Base-by-base conservation (phyloP, 441 rosid genomes). In the Pelargonium australe region DNA sequence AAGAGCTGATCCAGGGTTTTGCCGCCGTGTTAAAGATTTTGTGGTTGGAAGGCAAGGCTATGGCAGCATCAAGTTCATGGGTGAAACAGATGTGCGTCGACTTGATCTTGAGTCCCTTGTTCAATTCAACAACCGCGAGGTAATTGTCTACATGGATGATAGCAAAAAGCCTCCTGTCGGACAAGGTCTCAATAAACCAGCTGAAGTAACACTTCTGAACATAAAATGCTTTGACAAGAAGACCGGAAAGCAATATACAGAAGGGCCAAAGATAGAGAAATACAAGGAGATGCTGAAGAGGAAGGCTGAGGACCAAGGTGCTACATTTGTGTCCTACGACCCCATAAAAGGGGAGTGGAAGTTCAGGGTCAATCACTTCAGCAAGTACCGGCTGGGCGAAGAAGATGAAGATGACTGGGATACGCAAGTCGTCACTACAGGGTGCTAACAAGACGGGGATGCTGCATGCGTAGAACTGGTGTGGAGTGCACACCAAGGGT, bases 281-380 rank as follows among this genome's bases (percentile, higher is more conserved):
- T 95, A 87, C 67, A 87, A 83, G 86, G 91, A 89, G 69, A 87
- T 87, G 95, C 86, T 95, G 34, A 88, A 83, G 86, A 84, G 77
- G 81, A 95, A 92, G 85, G 91, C 92, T 0, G 90, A 79, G 68
- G 97, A 92, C 62, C 95, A 95, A 82, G 99, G 94, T 58, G 97
- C 99, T 2, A 84, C 88, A 75, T 95, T 90, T 68, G 78, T 92
- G 70, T 95, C 96, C 6, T 95, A 86, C 71, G 97, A 95, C 72
- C 76, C 94, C 11, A 65, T 82, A 7, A 87, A 81, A 40, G 98
- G 97, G 28, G 96, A 88, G 79, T 95, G 99, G 99, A 91, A 81
- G 83, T 95, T 95, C 72, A 87, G 78, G 82, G 98, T 92, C 40
- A 77, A 80, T 19, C 97, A 92, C 82, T 95, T 95, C 78, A 95